Evolutionary conservation across 108 stramenopile genomes (phyloP).

Genomic region (Conticribra weissflogii): DNA sequence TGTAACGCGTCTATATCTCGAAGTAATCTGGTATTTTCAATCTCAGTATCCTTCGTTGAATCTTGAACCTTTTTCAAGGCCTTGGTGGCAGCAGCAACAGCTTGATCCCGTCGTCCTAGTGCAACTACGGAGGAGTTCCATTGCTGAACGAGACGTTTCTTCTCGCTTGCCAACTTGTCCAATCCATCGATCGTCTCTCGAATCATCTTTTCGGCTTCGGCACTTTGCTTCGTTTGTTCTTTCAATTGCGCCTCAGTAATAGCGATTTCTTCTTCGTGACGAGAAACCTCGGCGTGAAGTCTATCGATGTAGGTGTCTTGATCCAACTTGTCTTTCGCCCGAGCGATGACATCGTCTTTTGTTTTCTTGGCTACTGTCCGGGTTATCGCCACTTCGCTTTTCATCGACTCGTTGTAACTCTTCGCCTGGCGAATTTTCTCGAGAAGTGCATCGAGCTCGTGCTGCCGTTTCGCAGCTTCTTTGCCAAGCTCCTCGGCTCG

Average conservation of each 20-base stretch:
- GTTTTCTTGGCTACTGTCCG: constrained; percentile 82
- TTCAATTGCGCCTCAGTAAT: constrained; percentile 55
- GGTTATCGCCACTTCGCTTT: constrained; percentile 79
- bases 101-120: constrained; percentile 76
- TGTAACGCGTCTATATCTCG: constrained; percentile 46
- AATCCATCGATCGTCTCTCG: constrained; percentile 72
- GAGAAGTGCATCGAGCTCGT: constrained; percentile 59
- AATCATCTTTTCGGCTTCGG: constrained; percentile 70
- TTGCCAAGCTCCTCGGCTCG: constrained; percentile 27
- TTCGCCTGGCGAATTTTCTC: constrained; percentile 74
- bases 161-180: constrained; percentile 74
- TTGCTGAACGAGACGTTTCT: constrained; percentile 81
- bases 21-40: constrained; percentile 54
- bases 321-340: constrained; percentile 69
- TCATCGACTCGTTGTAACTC: constrained; percentile 80
- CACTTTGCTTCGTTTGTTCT: constrained; percentile 61
- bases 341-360: constrained; percentile 61
- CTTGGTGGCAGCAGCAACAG: constrained; percentile 64
- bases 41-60: constrained; percentile 51
- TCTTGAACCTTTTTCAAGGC: constrained; percentile 61
- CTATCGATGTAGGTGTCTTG: constrained; percentile 84
- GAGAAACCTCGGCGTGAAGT: constrained; percentile 61
- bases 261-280: constrained; percentile 66
- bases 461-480: constrained; percentile 28
- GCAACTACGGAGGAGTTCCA: constrained; percentile 81